phyloP scores from a whole-genome alignment of 2,329 filamentous ascomycete species.

The Talaromyces islandicus region DNA sequence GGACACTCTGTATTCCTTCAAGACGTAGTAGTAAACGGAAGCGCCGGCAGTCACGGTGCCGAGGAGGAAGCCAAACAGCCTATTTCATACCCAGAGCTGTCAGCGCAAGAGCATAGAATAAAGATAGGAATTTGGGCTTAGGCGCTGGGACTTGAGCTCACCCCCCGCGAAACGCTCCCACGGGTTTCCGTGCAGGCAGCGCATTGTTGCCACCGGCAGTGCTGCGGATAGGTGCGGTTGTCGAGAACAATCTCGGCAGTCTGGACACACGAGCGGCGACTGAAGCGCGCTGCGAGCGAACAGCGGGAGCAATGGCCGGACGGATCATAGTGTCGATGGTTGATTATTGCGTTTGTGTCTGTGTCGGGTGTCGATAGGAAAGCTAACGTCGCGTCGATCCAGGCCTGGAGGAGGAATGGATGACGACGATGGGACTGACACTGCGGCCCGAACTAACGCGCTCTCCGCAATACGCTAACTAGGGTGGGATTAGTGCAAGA shows the following conservation, averaged over 20 bases:
- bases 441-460: background rate
- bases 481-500: background rate
- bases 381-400: background rate
- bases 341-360: background rate
- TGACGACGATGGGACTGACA: background rate
- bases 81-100: slow-evolving; percentile 31
- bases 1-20: slow-evolving; percentile 87
- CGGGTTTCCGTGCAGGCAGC: slow-evolving; percentile 56
- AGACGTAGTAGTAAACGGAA: slow-evolving; percentile 83
- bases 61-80: slow-evolving; percentile 85
- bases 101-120: background rate
- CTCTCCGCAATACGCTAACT: background rate
- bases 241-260: slow-evolving; percentile 23
- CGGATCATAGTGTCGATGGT: background rate
- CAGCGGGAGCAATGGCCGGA: background rate
- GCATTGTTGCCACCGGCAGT: slow-evolving; percentile 27
- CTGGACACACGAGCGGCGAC: background rate
- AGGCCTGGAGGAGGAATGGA: background rate
- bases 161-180: slow-evolving; percentile 68
- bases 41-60: slow-evolving; percentile 73
- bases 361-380: background rate
- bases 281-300: slow-evolving; percentile 12
- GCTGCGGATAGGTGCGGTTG: slow-evolving; percentile 29
- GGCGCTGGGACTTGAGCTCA: slow-evolving; percentile 39
- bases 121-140: background rate